These are phyloP conservation scores for Macroventuria anomochaeta DNA, from an alignment of 2,329 filamentous ascomycete species.

Conservation along the genomic window DNA sequence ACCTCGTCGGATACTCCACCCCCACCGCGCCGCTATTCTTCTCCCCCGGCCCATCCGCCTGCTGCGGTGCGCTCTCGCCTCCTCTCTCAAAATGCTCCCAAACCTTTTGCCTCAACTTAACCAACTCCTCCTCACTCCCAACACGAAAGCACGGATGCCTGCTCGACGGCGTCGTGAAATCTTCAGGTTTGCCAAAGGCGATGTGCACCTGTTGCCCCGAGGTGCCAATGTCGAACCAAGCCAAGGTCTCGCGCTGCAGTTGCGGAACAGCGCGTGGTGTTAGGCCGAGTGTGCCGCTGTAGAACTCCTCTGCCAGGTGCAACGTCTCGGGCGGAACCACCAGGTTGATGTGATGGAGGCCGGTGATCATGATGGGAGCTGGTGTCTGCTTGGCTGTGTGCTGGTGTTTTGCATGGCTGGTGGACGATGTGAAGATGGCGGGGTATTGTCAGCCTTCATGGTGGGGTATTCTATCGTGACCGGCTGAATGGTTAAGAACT, in stretches of 20 bases:
- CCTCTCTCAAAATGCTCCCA: constrained; percentile 60
- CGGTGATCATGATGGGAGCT: constrained; percentile 21
- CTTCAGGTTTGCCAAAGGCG: constrained; percentile 52
- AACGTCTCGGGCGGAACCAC: constrained; percentile 20
- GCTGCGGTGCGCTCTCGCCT: constrained; percentile 58
- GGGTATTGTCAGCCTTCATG: too few species aligned
- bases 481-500: too few species aligned
- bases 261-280: constrained; percentile 60
- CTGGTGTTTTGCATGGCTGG: background rate
- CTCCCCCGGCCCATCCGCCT: constrained; percentile 63
- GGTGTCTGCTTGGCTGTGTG: background rate
- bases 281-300: constrained; percentile 60
- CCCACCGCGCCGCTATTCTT: constrained; percentile 54
- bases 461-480: too few species aligned
- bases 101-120: constrained; percentile 56
- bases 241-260: constrained; percentile 58
- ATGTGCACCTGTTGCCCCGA: constrained; percentile 65
- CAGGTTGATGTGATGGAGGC: constrained; percentile 28
- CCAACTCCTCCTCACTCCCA: constrained; percentile 56
- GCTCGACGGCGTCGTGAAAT: constrained; percentile 40
- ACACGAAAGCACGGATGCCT: constrained; percentile 67
- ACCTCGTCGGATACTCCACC: constrained; percentile 65
- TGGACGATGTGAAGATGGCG: background rate
- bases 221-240: constrained; percentile 66
- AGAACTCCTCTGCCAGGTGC: constrained; percentile 20